Evolutionary conservation across 129 eudicot genomes (phyloP).

Genomic region (Logfia minima): DNA sequence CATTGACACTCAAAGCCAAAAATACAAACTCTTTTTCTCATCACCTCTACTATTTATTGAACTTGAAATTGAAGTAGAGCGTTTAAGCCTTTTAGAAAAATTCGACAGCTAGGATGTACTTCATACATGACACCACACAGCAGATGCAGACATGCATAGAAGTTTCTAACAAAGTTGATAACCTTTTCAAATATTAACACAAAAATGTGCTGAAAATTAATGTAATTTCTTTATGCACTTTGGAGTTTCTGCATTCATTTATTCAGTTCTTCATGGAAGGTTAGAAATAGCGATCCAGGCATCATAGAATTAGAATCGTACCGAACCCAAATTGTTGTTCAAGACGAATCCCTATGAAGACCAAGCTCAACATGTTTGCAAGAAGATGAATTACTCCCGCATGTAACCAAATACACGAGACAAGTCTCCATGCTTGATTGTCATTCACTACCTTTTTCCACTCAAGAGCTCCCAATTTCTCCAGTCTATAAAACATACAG

Average conservation of each 20-base stretch:
- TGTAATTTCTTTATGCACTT: neutral
- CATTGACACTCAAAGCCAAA: neutral
- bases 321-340: constrained; percentile 98
- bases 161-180: neutral
- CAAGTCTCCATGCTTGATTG: constrained; percentile 85
- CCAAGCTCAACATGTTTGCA: constrained; percentile 91
- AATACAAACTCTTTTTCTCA: constrained; percentile 7
- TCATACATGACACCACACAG: neutral
- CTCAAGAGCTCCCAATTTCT: constrained; percentile 83
- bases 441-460: constrained; percentile 78
- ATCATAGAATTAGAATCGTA: constrained; percentile 25
- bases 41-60: neutral
- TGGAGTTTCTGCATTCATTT: neutral
- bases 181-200: neutral
- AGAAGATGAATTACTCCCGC: constrained; percentile 93
- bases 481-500: constrained; percentile 46
- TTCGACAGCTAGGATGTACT: neutral
- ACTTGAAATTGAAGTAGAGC: neutral
- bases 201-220: neutral
- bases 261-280: neutral
- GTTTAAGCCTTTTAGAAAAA: neutral
- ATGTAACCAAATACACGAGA: constrained; percentile 88
- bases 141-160: neutral
- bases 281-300: neutral
- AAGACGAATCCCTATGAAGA: constrained; percentile 92